phyloP scores from a whole-genome alignment of 768 basidiomycete genomes.

The Rhodosporidiobolus odoratus region DNA sequence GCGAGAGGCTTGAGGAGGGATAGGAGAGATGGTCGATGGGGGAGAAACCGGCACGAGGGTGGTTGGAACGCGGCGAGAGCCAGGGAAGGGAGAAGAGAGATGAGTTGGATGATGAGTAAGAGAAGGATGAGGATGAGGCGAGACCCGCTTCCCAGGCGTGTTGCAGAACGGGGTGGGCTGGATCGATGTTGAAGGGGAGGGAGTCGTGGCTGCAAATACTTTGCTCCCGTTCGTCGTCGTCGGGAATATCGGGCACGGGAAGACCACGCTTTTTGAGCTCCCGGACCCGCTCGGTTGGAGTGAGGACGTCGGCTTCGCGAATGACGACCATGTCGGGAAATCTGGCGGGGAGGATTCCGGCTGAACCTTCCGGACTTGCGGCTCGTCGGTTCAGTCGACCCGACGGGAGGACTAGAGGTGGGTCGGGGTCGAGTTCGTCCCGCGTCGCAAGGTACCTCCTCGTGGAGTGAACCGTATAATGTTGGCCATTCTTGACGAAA shows the following conservation, averaged over 20 bases:
- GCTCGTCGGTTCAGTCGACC: no score
- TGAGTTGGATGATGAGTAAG: background rate
- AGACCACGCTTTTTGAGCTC: constrained; percentile 22
- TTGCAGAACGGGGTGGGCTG: constrained; percentile 46
- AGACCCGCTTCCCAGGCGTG: constrained; percentile 43
- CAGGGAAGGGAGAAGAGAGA: constrained; percentile 52
- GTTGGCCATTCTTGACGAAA: constrained; percentile 13
- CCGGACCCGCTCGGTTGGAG: constrained; percentile 7
- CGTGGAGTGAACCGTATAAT: constrained; percentile 26
- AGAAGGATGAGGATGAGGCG: background rate
- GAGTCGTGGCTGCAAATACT: constrained; percentile 63
- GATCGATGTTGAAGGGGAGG: constrained; percentile 62
- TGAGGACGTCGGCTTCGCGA: constrained; percentile 12
- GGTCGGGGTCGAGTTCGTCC: constrained; percentile 21
- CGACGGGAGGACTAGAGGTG: background rate
- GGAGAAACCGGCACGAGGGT: background rate
- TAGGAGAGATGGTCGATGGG: constrained; percentile 6
- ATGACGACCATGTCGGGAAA: constrained; percentile 25
- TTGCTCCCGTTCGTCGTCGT: background rate
- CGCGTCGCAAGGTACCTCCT: constrained; percentile 17
- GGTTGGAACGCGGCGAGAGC: constrained; percentile 39
- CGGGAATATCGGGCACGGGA: background rate
- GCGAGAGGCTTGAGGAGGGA: constrained; percentile 55
- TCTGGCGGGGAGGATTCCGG: background rate
- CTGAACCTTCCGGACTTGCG: background rate